Conservation (phyloP, 2,329 filamentous ascomycete species). For the Dendryphion nanum region DNA sequence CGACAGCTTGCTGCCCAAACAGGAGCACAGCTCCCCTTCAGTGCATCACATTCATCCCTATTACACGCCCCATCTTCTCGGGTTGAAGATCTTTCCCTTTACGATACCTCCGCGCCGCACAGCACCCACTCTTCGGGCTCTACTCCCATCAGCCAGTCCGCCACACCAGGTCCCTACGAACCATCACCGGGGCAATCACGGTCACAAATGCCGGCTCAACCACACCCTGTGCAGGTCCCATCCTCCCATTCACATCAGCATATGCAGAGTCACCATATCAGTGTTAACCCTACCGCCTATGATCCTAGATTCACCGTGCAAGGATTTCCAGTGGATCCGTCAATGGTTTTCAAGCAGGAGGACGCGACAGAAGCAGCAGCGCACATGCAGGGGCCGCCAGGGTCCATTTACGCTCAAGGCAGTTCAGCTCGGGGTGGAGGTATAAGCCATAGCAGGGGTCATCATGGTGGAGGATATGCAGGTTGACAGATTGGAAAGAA, state of each 20-base stretch:
- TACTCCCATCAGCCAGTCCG: slow-evolving; percentile 29
- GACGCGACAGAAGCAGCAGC: slow-evolving; percentile 8
- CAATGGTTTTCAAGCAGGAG: slow-evolving; percentile 34
- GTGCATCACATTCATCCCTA: slow-evolving; percentile 29
- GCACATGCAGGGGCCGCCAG: slow-evolving; percentile 10
- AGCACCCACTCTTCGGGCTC: slow-evolving; percentile 33
- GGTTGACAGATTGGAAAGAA: slow-evolving; percentile 11
- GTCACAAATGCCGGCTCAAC: slow-evolving; percentile 13
- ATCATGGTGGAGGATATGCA: slow-evolving; percentile 14
- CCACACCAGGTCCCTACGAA: slow-evolving; percentile 35
- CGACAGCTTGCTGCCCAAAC: slow-evolving; percentile 36
- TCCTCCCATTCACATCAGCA: slow-evolving; percentile 25
- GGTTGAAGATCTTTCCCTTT: slow-evolving; percentile 35
- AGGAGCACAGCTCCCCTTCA: slow-evolving; percentile 34
- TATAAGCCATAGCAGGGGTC: slow-evolving; percentile 11
- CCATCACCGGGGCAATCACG: slow-evolving; percentile 18
- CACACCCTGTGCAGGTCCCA: slow-evolving; percentile 24
- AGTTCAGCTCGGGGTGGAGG: slow-evolving; percentile 9
- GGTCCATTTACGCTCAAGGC: slow-evolving; percentile 10
- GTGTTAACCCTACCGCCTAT: slow-evolving; percentile 28
- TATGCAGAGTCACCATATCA: slow-evolving; percentile 31
- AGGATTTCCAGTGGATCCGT: slow-evolving; percentile 33
- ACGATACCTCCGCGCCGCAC: slow-evolving; percentile 28
- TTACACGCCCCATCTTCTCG: slow-evolving; percentile 29
- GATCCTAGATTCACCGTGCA: slow-evolving; percentile 33